Conservation (phyloP, 2,329 filamentous ascomycete species). For the Lecanicillium sp. region DNA sequence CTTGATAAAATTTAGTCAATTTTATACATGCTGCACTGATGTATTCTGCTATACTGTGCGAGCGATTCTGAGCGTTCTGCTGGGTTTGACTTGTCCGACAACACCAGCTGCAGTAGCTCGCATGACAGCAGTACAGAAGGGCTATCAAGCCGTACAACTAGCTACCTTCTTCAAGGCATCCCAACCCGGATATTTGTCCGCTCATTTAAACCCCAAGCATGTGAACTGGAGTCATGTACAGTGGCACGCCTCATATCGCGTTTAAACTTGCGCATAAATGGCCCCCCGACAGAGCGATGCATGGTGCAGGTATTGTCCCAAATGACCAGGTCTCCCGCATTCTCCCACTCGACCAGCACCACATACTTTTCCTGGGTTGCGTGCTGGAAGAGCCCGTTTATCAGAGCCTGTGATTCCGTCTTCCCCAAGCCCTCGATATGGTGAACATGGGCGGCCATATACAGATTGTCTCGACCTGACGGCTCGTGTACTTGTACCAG, state of each 20-base stretch:
- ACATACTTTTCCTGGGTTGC: conserved; percentile 39
- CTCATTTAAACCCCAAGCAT: conserved; percentile 30
- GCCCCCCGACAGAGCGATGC: conserved; percentile 42
- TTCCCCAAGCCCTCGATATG: conserved; percentile 37
- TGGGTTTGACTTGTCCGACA: no score
- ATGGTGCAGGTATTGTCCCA: conserved; percentile 54
- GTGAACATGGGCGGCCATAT: conserved; percentile 44
- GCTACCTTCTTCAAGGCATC: neutral
- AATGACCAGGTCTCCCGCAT: conserved; percentile 41
- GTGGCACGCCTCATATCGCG: conserved; percentile 50
- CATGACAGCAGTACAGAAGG: no score
- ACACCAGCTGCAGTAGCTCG: neutral
- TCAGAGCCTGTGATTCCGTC: conserved; percentile 26
- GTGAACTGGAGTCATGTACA: conserved; percentile 37
- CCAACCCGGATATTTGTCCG: conserved; percentile 1
- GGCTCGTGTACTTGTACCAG: conserved; percentile 44
- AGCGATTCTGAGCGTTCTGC: no score
- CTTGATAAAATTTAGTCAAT: no score
- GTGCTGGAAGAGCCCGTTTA: conserved; percentile 37
- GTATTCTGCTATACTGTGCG: no score
- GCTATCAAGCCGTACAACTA: no score
- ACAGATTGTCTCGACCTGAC: conserved; percentile 43
- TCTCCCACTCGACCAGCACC: conserved; percentile 38
- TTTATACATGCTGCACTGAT: no score
- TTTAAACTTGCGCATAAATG: conserved; percentile 37